A percentile compares a stretch with the other conserved stretches of the same genome.
phyloP scores from a whole-genome alignment of 805 yeast species.

The Saccharomycopsis fodiens region DNA sequence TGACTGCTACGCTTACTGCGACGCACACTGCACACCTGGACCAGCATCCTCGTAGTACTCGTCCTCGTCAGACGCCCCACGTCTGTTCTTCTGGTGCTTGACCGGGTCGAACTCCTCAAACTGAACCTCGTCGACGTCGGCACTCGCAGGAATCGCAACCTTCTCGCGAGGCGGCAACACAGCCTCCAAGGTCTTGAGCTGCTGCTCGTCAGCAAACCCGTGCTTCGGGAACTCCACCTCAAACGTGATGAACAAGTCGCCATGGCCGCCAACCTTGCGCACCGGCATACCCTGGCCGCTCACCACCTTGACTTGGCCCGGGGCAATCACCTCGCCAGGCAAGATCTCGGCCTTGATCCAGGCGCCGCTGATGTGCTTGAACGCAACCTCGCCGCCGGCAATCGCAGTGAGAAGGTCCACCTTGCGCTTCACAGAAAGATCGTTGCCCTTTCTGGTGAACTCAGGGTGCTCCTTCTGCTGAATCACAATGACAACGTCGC shows the following conservation, averaged over 20 bases:
- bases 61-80: slow-evolving; percentile 46
- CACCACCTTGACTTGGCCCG: slow-evolving; percentile 73
- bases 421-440: slow-evolving; percentile 76
- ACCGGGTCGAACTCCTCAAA: slow-evolving; percentile 60
- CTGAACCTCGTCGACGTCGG: slow-evolving; percentile 74
- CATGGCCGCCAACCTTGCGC: slow-evolving; percentile 77
- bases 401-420: slow-evolving; percentile 89
- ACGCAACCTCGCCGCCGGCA: slow-evolving; percentile 88
- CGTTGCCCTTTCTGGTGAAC: slow-evolving; percentile 85
- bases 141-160: slow-evolving; percentile 56
- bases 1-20: slow-evolving; percentile 52
- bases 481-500: slow-evolving; percentile 89
- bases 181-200: slow-evolving; percentile 62
- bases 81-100: slow-evolving; percentile 41
- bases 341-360: slow-evolving; percentile 73
- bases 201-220: slow-evolving; percentile 67
- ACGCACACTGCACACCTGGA: slow-evolving; percentile 87
- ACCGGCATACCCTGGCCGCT: slow-evolving; percentile 98
- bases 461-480: slow-evolving; percentile 81
- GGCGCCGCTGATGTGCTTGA: slow-evolving; percentile 89
- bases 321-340: slow-evolving; percentile 91
- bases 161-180: slow-evolving; percentile 70
- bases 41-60: slow-evolving; percentile 56
- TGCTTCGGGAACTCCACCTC: slow-evolving; percentile 79
- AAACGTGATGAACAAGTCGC: slow-evolving; percentile 82